Evolutionary conservation across 2,329 filamentous ascomycete genomes (phyloP).

Genomic region (Diaporthe velutina): DNA sequence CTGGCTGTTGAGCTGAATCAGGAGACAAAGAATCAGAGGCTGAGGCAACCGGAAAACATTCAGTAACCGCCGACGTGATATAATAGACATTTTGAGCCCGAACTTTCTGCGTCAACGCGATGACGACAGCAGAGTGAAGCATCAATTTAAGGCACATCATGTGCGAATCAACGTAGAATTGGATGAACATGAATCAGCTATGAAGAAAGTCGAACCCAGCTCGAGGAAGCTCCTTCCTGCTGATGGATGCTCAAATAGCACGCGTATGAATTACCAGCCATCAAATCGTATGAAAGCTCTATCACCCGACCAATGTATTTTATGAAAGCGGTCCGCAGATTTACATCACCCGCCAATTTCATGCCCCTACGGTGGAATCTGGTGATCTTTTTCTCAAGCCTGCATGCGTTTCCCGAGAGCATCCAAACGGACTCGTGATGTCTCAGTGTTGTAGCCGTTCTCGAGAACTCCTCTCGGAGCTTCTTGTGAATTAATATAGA

Average conservation of each 20-base stretch:
- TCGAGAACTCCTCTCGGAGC: not conserved
- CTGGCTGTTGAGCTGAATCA: not conserved
- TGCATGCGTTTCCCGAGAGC: not conserved
- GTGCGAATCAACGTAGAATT: not conserved
- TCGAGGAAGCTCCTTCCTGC: not conserved
- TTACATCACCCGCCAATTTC: not conserved
- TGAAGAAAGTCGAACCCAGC: not conserved
- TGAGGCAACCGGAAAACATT: not conserved
- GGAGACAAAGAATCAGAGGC: not conserved
- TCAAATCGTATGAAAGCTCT: not conserved
- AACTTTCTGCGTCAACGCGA: not conserved
- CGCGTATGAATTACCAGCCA: not conserved
- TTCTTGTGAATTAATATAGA: not conserved
- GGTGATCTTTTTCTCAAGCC: not conserved
- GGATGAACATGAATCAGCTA: not conserved
- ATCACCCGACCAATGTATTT: not conserved
- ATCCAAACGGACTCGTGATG: not conserved
- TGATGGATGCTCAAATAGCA: not conserved
- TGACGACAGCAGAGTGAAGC: not conserved
- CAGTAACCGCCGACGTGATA: not conserved
- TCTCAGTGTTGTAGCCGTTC: not conserved
- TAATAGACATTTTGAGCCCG: slow-evolving; percentile 6
- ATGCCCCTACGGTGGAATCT: not conserved
- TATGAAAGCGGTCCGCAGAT: not conserved
- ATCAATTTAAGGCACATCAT: not conserved